Conservation (phyloP, 495 filamentous ascomycete genomes). For the Penicillium taxi region DNA sequence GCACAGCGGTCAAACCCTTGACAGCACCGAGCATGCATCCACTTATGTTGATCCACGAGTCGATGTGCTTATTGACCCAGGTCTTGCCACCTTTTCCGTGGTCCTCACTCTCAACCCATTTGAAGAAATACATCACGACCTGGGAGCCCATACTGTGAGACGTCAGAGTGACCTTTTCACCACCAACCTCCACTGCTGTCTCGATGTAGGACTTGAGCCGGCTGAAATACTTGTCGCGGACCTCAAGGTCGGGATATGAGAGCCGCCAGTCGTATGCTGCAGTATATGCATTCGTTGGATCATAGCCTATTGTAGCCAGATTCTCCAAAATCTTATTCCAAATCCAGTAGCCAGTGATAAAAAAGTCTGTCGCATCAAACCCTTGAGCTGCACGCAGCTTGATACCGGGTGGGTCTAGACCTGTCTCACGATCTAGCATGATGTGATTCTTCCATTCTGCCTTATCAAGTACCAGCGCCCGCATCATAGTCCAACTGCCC, state of each 20-base stretch:
- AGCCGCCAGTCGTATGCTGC: conserved; percentile 98
- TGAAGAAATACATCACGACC: conserved; percentile 92
- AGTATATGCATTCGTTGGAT: conserved; percentile 90
- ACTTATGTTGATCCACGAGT: conserved; percentile 95
- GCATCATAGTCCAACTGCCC: conserved; percentile 99
- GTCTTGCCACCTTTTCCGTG: conserved; percentile 73
- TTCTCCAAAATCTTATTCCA: conserved; percentile 99
- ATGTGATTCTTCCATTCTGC: conserved; percentile 91
- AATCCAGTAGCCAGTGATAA: conserved; percentile 83
- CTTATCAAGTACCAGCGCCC: conserved; percentile 85
- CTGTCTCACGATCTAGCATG: conserved; percentile 88
- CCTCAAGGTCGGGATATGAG: conserved; percentile 81
- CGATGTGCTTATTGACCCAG: conserved; percentile 88
- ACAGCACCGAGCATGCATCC: conserved; percentile 95
- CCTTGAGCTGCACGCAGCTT: conserved; percentile 93
- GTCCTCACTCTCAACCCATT: conserved; percentile 81
- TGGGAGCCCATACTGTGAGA: conserved; percentile 98
- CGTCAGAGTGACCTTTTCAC: conserved; percentile 75
- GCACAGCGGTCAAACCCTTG: conserved; percentile 83
- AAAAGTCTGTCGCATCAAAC: conserved; percentile 97
- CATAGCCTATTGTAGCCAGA: conserved; percentile 88
- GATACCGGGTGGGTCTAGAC: conserved; percentile 84
- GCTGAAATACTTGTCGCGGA: conserved; percentile 88
- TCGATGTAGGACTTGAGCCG: conserved; percentile 86
- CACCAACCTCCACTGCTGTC: conserved; percentile 56